phyloP scores from a whole-genome alignment of 2,329 filamentous ascomycete species.

The Neofusicoccum laricinum region DNA sequence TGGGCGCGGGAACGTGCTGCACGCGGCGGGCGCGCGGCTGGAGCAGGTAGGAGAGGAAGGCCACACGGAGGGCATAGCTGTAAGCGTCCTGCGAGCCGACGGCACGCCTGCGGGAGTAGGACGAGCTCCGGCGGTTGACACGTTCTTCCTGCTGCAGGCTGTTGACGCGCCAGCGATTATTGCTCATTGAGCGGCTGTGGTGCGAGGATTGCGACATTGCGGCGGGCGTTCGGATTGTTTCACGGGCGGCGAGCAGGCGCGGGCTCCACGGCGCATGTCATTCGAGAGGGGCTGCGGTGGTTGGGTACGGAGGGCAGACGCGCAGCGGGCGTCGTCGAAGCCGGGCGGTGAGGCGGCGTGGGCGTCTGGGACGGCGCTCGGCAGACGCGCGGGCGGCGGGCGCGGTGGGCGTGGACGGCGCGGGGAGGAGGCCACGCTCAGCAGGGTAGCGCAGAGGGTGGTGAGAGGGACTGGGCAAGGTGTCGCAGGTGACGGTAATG shows the following conservation, averaged over 20 bases:
- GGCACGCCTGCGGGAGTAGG: slow-evolving; percentile 33
- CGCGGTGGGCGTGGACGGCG: background rate
- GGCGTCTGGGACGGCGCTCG: background rate
- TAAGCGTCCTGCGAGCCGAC: slow-evolving; percentile 73
- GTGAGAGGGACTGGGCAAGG: slow-evolving; percentile 5
- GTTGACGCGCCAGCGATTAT: slow-evolving; percentile 39
- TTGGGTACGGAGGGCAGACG: slow-evolving; percentile 12
- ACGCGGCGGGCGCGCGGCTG: slow-evolving; percentile 87
- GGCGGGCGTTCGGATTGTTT: background rate
- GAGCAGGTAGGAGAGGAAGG: slow-evolving; percentile 88
- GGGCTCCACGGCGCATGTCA: slow-evolving; percentile 14
- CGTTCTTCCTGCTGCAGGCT: slow-evolving; percentile 41
- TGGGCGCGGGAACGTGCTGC: slow-evolving; percentile 71
- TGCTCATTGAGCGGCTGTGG: slow-evolving; percentile 17
- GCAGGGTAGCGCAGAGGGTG: background rate
- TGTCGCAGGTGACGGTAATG: slow-evolving; percentile 10
- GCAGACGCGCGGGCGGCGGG: background rate
- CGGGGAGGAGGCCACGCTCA: background rate
- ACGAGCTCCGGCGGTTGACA: slow-evolving; percentile 38
- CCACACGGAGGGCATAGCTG: slow-evolving; percentile 83
- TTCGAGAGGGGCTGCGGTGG: slow-evolving; percentile 9
- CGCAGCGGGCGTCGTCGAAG: background rate
- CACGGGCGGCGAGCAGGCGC: background rate
- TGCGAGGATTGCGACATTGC: slow-evolving; percentile 14
- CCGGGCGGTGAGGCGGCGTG: slow-evolving; percentile 11